These are phyloP conservation scores for Starmerella powellii DNA, from an alignment of 805 yeast genomes.

Conservation along the genomic window DNA sequence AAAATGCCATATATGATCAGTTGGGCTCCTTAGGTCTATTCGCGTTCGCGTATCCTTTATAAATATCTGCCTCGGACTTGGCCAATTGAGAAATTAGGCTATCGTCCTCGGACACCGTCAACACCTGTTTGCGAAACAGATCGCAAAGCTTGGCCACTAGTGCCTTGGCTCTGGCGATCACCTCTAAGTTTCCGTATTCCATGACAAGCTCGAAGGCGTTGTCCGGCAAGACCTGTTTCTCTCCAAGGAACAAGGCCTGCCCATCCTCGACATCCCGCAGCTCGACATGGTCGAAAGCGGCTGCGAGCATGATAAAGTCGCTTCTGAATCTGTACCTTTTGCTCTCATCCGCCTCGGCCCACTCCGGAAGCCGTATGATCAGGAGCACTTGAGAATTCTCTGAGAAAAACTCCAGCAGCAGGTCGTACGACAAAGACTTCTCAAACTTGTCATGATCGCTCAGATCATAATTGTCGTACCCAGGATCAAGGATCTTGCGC, in stretches of 20 bases:
- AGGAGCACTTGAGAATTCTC: conserved; percentile 11
- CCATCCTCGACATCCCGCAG: conserved; percentile 15
- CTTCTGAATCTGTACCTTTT: conserved; percentile 13
- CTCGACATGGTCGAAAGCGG: conserved; percentile 20
- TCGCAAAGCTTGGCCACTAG: conserved; percentile 10
- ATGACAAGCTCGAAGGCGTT: conserved; percentile 10
- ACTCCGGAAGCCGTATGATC: conserved; percentile 9
- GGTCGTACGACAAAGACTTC: conserved; percentile 20
- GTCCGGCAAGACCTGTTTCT: conserved; percentile 19
- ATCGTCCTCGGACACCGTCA: not conserved
- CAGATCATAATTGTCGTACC: conserved; percentile 9
- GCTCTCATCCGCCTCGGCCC: conserved; percentile 2
- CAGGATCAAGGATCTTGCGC: conserved; percentile 19
- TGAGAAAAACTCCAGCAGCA: conserved; percentile 22
- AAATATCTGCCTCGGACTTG: conserved; percentile 5
- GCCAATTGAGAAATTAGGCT: conserved; percentile 3
- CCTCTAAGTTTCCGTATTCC: not conserved
- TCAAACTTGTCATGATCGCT: conserved; percentile 11
- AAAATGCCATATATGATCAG: too few species aligned
- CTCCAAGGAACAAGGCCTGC: conserved; percentile 19
- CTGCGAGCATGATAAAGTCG: conserved; percentile 22
- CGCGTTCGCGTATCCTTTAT: conserved; percentile 4
- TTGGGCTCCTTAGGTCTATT: too few species aligned
- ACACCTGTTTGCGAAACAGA: conserved; percentile 1
- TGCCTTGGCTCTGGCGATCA: conserved; percentile 6